Evolutionary conservation across 2,329 filamentous ascomycete genomes (phyloP).

Genomic region (Beauveria medogensis): DNA sequence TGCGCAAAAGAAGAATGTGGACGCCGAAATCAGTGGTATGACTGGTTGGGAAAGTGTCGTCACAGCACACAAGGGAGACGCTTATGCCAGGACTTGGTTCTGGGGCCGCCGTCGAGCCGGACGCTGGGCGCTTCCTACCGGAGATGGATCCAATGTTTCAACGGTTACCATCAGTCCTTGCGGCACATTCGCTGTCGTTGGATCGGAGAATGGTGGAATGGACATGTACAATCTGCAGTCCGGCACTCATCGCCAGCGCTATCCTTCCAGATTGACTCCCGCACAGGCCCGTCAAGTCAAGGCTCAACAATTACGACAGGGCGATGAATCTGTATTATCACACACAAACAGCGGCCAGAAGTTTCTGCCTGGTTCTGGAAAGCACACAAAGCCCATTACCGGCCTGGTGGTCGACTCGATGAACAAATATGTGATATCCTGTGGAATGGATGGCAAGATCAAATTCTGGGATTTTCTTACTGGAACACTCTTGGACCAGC

Average conservation of each 20-base stretch:
- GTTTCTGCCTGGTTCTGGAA: slow-evolving; percentile 51
- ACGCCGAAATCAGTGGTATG: slow-evolving; percentile 64
- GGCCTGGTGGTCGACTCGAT: slow-evolving; percentile 84
- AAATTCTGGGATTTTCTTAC: slow-evolving; percentile 98
- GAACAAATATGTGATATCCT: slow-evolving; percentile 79
- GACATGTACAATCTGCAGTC: slow-evolving; percentile 98
- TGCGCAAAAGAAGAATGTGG: slow-evolving; percentile 50
- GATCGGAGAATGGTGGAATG: slow-evolving; percentile 72
- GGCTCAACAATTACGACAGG: slow-evolving; percentile 52
- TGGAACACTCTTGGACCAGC: slow-evolving; percentile 68
- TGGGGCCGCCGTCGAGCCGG: slow-evolving; percentile 93
- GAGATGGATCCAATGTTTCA: slow-evolving; percentile 73
- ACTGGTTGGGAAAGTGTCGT: slow-evolving; percentile 97
- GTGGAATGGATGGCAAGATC: slow-evolving; percentile 80
- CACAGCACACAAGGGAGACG: slow-evolving; percentile 81
- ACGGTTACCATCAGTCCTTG: slow-evolving; percentile 86
- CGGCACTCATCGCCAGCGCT: slow-evolving; percentile 77
- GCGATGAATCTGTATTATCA: slow-evolving; percentile 48
- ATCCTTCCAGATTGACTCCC: slow-evolving; percentile 70
- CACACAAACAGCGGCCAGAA: slow-evolving; percentile 35
- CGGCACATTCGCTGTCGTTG: slow-evolving; percentile 86
- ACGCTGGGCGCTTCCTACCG: slow-evolving; percentile 83
- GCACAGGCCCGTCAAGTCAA: slow-evolving; percentile 71
- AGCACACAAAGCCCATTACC: slow-evolving; percentile 74
- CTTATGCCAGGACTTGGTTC: slow-evolving; percentile 89